Base-by-base conservation (phyloP, 2,329 filamentous ascomycete genomes). In the Chalaropsis ovoidea region DNA sequence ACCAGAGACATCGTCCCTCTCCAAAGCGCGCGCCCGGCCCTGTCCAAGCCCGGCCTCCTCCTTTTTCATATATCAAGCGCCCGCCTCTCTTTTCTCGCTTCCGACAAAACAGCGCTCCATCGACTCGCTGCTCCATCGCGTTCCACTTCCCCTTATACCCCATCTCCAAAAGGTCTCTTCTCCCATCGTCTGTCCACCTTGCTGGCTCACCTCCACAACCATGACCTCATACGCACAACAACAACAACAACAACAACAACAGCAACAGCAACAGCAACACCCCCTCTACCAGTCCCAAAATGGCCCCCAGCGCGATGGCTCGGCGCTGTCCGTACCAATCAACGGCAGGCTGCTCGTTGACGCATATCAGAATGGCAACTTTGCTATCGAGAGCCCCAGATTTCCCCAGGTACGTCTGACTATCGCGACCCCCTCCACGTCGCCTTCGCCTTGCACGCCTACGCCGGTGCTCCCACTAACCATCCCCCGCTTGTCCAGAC, bases 401-500 rank as follows among this genome's bases (percentile, higher is more conserved):
- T 67, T 64, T 41, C 43, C 31, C 8, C 66, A 67, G 66, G 66
- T 67, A 47, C 22, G 62, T 61, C n/a, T 13, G 1, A n/a, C 35
- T 15, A 17, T 13, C 47, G 1, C 8, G 5, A 35, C 17, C 5
- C 10, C 15, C 19, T 15, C 49, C 19, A 13, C 13, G 22, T 56
- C 22, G 11, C 13, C 3, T 31, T 56, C 19, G n/a, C 19, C 1
- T n/a, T 11, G 19, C 11, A 43, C 11, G 4, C 54, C 42, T 35
- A 7, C 7, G 22, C 54, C 10, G 6, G 2, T 39, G 1, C 52
- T 7, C 13, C 27, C 22, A 17, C 54, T 58, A 22, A 58, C 54
- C 6, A 8, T 35, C 54, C 17, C 4, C 17, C 8, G 4, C 35
- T 82, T 70, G 68, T 75, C 45, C 75, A 77, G 39, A 31, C 54